Percentiles rank a stretch among this genome's conserved stretches.
Conservation (phyloP, 2,329 filamentous ascomycete species). For the Beauveria varroae region DNA sequence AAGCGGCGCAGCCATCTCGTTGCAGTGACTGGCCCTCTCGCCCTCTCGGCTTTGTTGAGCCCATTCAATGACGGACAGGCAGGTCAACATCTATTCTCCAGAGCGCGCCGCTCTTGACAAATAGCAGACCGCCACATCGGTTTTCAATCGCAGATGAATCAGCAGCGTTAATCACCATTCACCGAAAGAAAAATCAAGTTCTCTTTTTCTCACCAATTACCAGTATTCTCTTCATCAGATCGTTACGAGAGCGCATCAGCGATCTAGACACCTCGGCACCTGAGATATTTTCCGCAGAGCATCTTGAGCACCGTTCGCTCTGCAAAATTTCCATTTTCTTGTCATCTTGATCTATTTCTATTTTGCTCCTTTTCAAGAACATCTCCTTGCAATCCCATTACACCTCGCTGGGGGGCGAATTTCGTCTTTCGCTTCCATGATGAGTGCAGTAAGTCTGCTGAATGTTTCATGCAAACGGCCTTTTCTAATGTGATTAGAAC, state of each 20-base stretch:
- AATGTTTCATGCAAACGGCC: neutral
- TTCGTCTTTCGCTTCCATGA: neutral
- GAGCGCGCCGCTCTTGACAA: neutral
- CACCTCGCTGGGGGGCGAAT: neutral
- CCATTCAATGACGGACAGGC: neutral
- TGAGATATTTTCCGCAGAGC: conserved; percentile 2
- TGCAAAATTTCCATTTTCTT: neutral
- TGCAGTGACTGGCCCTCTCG: neutral
- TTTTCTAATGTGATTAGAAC: neutral
- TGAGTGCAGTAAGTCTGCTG: conserved; percentile 4
- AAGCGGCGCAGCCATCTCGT: neutral
- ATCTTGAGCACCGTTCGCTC: neutral
- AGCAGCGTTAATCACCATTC: neutral
- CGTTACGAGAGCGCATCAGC: neutral
- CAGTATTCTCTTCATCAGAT: neutral
- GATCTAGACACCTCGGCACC: neutral
- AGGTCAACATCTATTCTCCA: neutral
- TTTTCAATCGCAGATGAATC: neutral
- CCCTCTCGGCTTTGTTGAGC: neutral
- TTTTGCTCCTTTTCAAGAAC: neutral
- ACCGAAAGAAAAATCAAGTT: neutral
- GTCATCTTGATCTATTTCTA: neutral
- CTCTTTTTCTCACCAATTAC: neutral
- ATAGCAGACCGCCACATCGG: neutral
- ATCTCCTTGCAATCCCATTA: neutral